These are phyloP conservation scores for Linnemannia exigua DNA, from an alignment of 192 early-diverging fungal genomes.

Conservation along the genomic window DNA sequence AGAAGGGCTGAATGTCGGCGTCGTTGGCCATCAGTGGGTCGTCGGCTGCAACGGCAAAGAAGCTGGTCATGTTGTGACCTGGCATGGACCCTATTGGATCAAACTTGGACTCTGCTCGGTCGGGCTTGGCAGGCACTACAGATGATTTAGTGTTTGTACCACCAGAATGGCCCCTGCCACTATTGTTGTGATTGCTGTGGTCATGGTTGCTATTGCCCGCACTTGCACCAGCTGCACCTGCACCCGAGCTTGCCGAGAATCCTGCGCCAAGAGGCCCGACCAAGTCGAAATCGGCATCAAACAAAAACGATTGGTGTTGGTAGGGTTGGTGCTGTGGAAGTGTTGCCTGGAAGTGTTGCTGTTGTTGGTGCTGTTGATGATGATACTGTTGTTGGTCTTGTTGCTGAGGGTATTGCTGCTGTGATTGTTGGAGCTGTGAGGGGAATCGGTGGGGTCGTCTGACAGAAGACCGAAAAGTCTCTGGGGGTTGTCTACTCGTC, in stretches of 20 bases:
- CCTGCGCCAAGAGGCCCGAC: slow-evolving; percentile 6
- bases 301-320: slow-evolving; percentile 15
- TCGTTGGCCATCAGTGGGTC: not conserved
- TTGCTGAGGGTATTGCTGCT: slow-evolving; percentile 13
- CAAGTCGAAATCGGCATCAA: slow-evolving; percentile 30
- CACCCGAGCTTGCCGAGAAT: not conserved
- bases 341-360: not conserved
- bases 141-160: slow-evolving; percentile 23
- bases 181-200: not conserved
- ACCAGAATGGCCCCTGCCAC: slow-evolving; percentile 19
- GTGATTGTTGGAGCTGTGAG: slow-evolving; percentile 7
- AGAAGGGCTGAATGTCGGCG: slow-evolving; percentile 7
- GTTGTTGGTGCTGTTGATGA: not conserved
- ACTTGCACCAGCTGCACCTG: not conserved
- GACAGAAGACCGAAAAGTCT: not conserved
- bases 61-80: not conserved
- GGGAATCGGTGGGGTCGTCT: not conserved
- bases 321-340: not conserved
- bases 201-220: not conserved
- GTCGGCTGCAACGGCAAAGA: not conserved
- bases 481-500: not conserved
- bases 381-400: not conserved
- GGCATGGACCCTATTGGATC: slow-evolving; percentile 11
- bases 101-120: slow-evolving; percentile 16
- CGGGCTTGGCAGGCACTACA: slow-evolving; percentile 13